These are phyloP conservation scores for Debaryomyces fabryi DNA, from an alignment of 1,139 yeast species.

Conservation along the genomic window DNA sequence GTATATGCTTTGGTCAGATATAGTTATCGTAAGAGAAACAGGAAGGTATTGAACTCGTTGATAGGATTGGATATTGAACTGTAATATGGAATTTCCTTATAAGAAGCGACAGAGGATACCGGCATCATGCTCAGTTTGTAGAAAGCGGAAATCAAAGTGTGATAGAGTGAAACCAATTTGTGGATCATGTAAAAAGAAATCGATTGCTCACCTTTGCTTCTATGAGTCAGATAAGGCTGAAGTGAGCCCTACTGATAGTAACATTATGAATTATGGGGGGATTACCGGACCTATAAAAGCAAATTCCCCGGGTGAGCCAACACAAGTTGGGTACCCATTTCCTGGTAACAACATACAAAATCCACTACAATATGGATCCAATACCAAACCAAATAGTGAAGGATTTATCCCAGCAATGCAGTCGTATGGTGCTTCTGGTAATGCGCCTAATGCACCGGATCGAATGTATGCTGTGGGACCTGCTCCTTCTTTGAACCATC, in stretches of 20 bases:
- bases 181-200: slow-evolving; percentile 70
- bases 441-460: not conserved
- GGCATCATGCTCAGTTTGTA: slow-evolving; percentile 50
- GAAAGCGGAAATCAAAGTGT: slow-evolving; percentile 53
- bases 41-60: not conserved
- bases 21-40: not conserved
- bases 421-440: not conserved
- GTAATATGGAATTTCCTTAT: slow-evolving; percentile 26
- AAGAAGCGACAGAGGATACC: slow-evolving; percentile 47
- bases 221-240: slow-evolving; percentile 47
- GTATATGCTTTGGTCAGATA: not conserved
- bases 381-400: not conserved
- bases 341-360: not conserved
- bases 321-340: not conserved
- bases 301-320: not conserved
- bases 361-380: not conserved
- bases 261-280: slow-evolving; percentile 13
- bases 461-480: slow-evolving; percentile 1
- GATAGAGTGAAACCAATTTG: slow-evolving; percentile 71
- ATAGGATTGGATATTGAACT: not conserved
- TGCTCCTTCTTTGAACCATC: slow-evolving; percentile 1
- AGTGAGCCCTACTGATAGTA: not conserved
- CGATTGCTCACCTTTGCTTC: slow-evolving; percentile 72
- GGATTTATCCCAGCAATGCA: not conserved
- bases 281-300: not conserved